Percentiles rank a stretch among this genome's conserved stretches.
phyloP scores from a whole-genome alignment of 495 filamentous ascomycete species.

The Aspergillus leporis region DNA sequence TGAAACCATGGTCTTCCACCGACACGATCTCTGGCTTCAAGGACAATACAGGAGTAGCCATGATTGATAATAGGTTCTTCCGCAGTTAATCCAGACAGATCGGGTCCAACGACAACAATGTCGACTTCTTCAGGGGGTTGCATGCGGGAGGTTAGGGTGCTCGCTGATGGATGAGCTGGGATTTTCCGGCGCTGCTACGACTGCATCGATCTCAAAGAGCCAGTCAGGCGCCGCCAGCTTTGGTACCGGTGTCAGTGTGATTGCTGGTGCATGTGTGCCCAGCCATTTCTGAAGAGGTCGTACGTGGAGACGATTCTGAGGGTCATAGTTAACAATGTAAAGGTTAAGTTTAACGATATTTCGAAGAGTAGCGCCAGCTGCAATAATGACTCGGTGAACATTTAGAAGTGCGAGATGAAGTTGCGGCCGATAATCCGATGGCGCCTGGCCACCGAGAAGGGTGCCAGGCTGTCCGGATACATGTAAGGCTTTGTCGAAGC shows the following conservation, averaged over 20 bases:
- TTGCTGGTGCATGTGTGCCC: slow-evolving; percentile 28
- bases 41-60: slow-evolving; percentile 42
- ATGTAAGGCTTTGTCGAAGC: too few relatives aligned
- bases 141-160: background rate
- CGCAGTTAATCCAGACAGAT: slow-evolving; percentile 49
- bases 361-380: slow-evolving; percentile 9
- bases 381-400: slow-evolving; percentile 15
- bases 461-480: slow-evolving; percentile 28
- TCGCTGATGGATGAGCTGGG: too few relatives aligned
- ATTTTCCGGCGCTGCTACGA: slow-evolving; percentile 23
- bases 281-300: slow-evolving; percentile 31
- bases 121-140: slow-evolving; percentile 24
- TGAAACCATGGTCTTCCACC: slow-evolving; percentile 48
- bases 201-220: slow-evolving; percentile 40
- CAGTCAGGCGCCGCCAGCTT: slow-evolving; percentile 29
- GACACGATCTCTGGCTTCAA: slow-evolving; percentile 52
- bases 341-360: slow-evolving; percentile 33
- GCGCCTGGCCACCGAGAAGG: slow-evolving; percentile 20
- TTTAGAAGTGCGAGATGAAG: slow-evolving; percentile 31
- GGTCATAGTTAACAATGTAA: slow-evolving; percentile 36
- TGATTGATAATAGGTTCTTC: slow-evolving; percentile 37
- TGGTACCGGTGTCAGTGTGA: slow-evolving; percentile 34
- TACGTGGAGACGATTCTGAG: slow-evolving; percentile 21
- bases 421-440: slow-evolving; percentile 25
- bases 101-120: slow-evolving; percentile 51